Percentiles rank a stretch among this genome's conserved stretches.
phyloP scores from a whole-genome alignment of 2,329 filamentous ascomycete genomes.

The Stagonosporopsis vannaccii region DNA sequence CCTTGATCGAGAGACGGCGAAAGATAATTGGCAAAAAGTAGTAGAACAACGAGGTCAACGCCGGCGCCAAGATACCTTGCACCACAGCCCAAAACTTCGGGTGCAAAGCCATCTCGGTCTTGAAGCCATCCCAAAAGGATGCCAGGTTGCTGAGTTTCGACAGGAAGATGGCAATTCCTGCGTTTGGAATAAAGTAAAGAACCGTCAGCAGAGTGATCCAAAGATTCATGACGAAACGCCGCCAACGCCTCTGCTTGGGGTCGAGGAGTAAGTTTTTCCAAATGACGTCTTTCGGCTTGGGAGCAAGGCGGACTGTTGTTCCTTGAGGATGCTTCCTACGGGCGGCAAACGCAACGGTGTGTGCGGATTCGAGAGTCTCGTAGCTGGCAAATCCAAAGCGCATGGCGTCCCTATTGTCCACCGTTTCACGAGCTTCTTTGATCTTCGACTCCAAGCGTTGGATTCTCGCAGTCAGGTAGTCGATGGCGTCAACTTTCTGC shows the following conservation, averaged over 20 bases:
- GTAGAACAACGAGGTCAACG: constrained; percentile 86
- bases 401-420: constrained; percentile 89
- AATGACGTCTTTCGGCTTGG: constrained; percentile 88
- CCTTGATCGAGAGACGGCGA: constrained; percentile 80
- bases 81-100: constrained; percentile 80
- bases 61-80: constrained; percentile 90
- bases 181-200: constrained; percentile 90
- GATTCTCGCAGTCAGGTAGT: constrained; percentile 88
- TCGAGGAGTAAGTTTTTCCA: constrained; percentile 90
- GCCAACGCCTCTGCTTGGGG: constrained; percentile 72
- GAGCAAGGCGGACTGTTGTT: constrained; percentile 78
- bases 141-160: constrained; percentile 85
- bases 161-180: constrained; percentile 91
- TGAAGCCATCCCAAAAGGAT: constrained; percentile 79
- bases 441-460: constrained; percentile 82
- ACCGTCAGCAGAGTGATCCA: constrained; percentile 84
- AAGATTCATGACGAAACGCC: constrained; percentile 78
- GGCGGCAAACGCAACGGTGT: constrained; percentile 82
- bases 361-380: constrained; percentile 84
- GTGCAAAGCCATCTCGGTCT: constrained; percentile 67
- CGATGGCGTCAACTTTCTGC: constrained; percentile 89
- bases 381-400: constrained; percentile 95
- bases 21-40: constrained; percentile 90
- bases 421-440: constrained; percentile 77
- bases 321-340: constrained; percentile 83